Evolutionary conservation across 2,329 filamentous ascomycete genomes (phyloP), one percentile per base, ranked within the genome.

Genomic region (Alternaria sp.): DNA sequence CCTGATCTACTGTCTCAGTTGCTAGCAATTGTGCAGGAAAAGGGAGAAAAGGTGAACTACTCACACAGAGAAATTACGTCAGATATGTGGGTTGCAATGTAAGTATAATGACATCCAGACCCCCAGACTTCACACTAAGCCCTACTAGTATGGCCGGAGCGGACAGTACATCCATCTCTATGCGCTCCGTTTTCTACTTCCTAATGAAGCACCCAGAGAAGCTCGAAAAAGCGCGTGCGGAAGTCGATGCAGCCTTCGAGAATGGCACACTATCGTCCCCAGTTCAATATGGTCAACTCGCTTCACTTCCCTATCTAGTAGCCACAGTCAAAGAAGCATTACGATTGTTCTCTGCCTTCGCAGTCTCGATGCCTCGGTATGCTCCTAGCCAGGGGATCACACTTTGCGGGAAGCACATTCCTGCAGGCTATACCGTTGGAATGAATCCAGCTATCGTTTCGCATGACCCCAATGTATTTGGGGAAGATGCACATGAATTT

Each of bases 271-370:
- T 72, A n/a, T 61, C 46, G 5, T 59, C 60, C 4, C 65, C 60
- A 14, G 43, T 70, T 7, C 61, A 57, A 25, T 64, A 70, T 27
- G 41, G 34, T 8, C 65, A 93, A 74, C 84, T 83, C 49, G 88
- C 91, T 75, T 85, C 85, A 54, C 83, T 94, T 5, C 86, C 87
- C 0, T 94, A 94, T 74, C 85, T 94, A 2, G 89, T 92, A 70
- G 91, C 91, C 3, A 89, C 88, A 55, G 85, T 94, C 69, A 91
- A 93, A 73, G 92, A 95, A 77, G 86, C 89, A 5, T 91, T 93
- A 79, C 86, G 91, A 8, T 75, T 92, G 68, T 90, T 93, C 74
- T 91, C 91, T 0, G 89, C 91, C 0, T 85, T 89, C 0, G 91
- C 90, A 0, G 81, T 93, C 9, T 87, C 89, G 0, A 81, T 93